phyloP scores from a whole-genome alignment of 1,284 basidiomycete species.

The Cutaneotrichosporon sp. region DNA sequence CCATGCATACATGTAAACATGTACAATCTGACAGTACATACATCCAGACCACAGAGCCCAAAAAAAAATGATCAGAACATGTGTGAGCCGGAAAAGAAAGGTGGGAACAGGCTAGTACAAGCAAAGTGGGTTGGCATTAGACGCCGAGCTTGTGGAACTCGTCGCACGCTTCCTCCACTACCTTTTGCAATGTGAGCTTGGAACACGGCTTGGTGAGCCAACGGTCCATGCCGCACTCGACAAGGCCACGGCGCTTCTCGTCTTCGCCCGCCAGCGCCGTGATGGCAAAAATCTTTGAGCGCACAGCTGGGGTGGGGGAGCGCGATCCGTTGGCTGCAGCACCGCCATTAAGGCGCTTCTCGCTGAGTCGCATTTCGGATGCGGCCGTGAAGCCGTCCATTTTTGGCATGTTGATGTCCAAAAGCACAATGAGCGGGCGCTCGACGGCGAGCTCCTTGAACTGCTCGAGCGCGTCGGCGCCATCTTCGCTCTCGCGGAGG shows the following conservation, averaged over 20 bases:
- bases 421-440: conserved; percentile 36
- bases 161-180: conserved; percentile 31
- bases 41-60: not conserved
- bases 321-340: not conserved
- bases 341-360: conserved; percentile 27
- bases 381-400: conserved; percentile 50
- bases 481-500: conserved; percentile 46
- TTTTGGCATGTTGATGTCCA: conserved; percentile 53
- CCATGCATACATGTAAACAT: conserved; percentile 1
- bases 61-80: conserved; percentile 1
- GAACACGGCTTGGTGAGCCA: conserved; percentile 47
- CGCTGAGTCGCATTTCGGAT: conserved; percentile 41
- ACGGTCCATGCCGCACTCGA: conserved; percentile 47
- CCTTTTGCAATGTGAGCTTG: conserved; percentile 37
- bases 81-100: not conserved
- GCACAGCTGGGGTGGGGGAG: conserved; percentile 2
- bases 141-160: not conserved
- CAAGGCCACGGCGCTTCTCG: conserved; percentile 41
- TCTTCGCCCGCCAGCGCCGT: conserved; percentile 48
- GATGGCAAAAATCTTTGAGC: conserved; percentile 50
- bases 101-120: not conserved
- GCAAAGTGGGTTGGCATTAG: not conserved
- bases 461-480: conserved; percentile 41
- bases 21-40: conserved; percentile 4
- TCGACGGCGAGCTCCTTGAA: conserved; percentile 34